Percentiles rank a stretch among this genome's conserved stretches.
Conservation (phyloP, 1,284 basidiomycete genomes). For the Psilocybe mexicana region DNA sequence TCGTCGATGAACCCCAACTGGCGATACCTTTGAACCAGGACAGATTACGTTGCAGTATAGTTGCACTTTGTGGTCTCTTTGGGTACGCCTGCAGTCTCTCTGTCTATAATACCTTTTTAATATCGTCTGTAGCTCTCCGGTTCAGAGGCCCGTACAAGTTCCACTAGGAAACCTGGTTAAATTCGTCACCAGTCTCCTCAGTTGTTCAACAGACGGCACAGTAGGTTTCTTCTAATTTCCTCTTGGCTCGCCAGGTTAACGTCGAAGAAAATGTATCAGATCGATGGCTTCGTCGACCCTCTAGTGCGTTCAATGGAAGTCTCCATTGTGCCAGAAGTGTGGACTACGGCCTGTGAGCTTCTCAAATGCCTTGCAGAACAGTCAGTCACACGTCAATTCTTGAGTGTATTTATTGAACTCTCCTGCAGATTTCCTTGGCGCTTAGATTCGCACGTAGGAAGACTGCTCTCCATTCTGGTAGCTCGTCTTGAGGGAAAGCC, state of each 20-base stretch:
- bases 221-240: conserved; percentile 23
- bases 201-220: conserved; percentile 58
- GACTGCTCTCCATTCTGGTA: conserved; percentile 48
- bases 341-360: conserved; percentile 53
- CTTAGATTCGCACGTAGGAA: conserved; percentile 36
- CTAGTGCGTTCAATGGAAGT: conserved; percentile 53
- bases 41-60: conserved; percentile 54
- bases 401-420: conserved; percentile 1
- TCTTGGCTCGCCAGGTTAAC: neutral
- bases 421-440: conserved; percentile 48
- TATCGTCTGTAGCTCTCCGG: conserved; percentile 1
- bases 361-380: conserved; percentile 48
- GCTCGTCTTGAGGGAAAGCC: conserved; percentile 62
- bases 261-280: conserved; percentile 33
- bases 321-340: conserved; percentile 53
- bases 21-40: conserved; percentile 56
- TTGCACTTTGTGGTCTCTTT: conserved; percentile 55
- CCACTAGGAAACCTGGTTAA: conserved; percentile 66
- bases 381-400: conserved; percentile 35
- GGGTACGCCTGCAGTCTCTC: conserved; percentile 34
- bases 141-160: conserved; percentile 54
- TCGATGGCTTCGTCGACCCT: conserved; percentile 49
- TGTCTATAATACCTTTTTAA: neutral
- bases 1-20: conserved; percentile 25
- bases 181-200: conserved; percentile 54